A percentile compares a stretch with the other conserved stretches of the same genome.
Conservation (phyloP, 1,284 basidiomycete species). For the Fomitopsis palustris region DNA sequence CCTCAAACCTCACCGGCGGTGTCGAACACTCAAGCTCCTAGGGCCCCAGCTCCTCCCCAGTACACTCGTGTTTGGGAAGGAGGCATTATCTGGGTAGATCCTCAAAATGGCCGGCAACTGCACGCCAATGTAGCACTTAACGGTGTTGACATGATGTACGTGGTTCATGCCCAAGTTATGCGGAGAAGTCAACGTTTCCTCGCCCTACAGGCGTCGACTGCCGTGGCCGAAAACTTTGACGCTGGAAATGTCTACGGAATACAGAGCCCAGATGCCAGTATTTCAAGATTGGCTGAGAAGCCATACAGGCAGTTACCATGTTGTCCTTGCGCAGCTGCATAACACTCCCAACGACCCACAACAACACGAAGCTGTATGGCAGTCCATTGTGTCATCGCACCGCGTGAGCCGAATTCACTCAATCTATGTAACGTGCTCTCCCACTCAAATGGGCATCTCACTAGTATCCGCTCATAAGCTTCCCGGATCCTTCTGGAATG, state of each 20-base stretch:
- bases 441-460: background rate
- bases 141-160: background rate
- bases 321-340: constrained; percentile 18
- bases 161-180: background rate
- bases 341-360: constrained; percentile 13
- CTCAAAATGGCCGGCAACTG: constrained; percentile 32
- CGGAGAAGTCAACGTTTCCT: constrained; percentile 4
- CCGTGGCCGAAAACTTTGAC: constrained; percentile 51
- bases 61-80: constrained; percentile 45
- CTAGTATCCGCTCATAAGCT: constrained; percentile 56
- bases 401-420: constrained; percentile 34
- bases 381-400: constrained; percentile 38
- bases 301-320: constrained; percentile 15
- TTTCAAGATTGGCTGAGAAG: constrained; percentile 50
- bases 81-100: constrained; percentile 42
- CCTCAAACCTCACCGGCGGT: background rate
- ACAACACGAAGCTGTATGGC: constrained; percentile 39
- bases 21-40: background rate
- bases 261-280: constrained; percentile 34
- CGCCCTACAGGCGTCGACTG: constrained; percentile 39
- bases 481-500: constrained; percentile 44
- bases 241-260: constrained; percentile 42
- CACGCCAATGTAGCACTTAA: constrained; percentile 35
- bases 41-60: background rate
- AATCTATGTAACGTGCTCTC: background rate